These are phyloP conservation scores for Aspergillus terreus DNA, from an alignment of 2,329 filamentous ascomycete genomes.

Conservation along the genomic window DNA sequence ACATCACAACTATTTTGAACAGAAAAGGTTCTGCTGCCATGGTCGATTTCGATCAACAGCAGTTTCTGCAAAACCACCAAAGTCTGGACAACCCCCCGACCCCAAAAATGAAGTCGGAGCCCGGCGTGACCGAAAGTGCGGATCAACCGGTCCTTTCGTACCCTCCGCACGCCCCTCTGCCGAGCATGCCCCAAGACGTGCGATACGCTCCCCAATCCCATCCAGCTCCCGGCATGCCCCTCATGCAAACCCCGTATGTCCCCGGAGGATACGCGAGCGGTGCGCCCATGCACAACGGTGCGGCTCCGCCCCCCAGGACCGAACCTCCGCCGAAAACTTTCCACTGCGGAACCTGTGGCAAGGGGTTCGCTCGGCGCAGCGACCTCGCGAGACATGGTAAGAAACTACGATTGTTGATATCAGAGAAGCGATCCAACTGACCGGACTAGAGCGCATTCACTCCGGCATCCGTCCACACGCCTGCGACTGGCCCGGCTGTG, in stretches of 20 bases:
- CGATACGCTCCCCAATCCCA: conserved; percentile 53
- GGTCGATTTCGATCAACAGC: conserved; percentile 44
- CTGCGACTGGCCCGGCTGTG: conserved; percentile 83
- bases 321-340: conserved; percentile 68
- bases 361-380: conserved; percentile 88
- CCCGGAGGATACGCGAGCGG: conserved; percentile 45
- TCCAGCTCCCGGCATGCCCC: conserved; percentile 49
- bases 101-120: conserved; percentile 58
- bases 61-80: conserved; percentile 37
- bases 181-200: conserved; percentile 50
- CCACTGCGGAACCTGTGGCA: conserved; percentile 82
- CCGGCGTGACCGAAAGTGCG: conserved; percentile 53
- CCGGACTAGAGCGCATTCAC: conserved; percentile 78
- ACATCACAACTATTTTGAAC: conserved; percentile 52
- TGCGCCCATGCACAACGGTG: conserved; percentile 44
- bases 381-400: conserved; percentile 92
- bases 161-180: conserved; percentile 52
- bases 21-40: conserved; percentile 46
- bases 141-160: conserved; percentile 57
- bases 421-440: neutral
- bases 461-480: conserved; percentile 86
- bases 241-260: conserved; percentile 55
- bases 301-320: conserved; percentile 41
- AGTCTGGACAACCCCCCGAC: conserved; percentile 39
- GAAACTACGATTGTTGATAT: conserved; percentile 24